These are phyloP conservation scores for Silene uniflora DNA, from an alignment of 148 eudicot genomes.

Conservation along the genomic window DNA sequence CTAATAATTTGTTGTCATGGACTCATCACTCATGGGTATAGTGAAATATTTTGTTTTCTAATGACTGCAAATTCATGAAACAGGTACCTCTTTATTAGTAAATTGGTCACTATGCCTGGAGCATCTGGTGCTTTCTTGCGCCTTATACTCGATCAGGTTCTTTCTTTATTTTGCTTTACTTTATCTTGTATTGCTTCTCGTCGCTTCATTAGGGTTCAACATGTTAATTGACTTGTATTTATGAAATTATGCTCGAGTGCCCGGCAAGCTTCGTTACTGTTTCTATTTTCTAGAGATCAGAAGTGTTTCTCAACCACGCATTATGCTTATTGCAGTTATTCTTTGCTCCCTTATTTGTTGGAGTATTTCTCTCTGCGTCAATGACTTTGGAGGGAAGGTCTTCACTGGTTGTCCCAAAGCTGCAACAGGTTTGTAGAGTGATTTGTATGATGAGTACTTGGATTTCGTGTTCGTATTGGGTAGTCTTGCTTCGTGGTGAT, in stretches of 20 bases:
- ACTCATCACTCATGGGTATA: neutral
- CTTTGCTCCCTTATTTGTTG: conserved; percentile 81
- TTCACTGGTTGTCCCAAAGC: conserved; percentile 75
- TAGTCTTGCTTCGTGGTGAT: neutral
- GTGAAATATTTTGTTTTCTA: conserved; percentile 14
- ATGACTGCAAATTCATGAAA: conserved; percentile 1
- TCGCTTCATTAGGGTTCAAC: conserved; percentile 10
- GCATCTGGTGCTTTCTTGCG: conserved; percentile 60
- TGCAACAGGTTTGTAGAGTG: conserved; percentile 57
- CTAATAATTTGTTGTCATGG: neutral
- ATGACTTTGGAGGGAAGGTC: conserved; percentile 80
- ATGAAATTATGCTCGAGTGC: neutral
- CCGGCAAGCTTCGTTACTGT: neutral
- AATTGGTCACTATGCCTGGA: conserved; percentile 51
- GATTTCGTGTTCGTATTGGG: neutral
- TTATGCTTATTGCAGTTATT: conserved; percentile 54
- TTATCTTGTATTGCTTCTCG: neutral
- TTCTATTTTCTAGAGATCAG: conserved; percentile 3
- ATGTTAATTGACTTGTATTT: neutral
- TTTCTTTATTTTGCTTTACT: neutral
- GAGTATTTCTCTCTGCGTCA: conserved; percentile 62
- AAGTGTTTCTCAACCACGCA: neutral
- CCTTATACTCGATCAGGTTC: conserved; percentile 63
- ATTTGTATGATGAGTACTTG: neutral
- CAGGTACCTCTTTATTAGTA: conserved; percentile 64